phyloP scores from a whole-genome alignment of 805 yeast species.

The Torulaspora microellipsoides region DNA sequence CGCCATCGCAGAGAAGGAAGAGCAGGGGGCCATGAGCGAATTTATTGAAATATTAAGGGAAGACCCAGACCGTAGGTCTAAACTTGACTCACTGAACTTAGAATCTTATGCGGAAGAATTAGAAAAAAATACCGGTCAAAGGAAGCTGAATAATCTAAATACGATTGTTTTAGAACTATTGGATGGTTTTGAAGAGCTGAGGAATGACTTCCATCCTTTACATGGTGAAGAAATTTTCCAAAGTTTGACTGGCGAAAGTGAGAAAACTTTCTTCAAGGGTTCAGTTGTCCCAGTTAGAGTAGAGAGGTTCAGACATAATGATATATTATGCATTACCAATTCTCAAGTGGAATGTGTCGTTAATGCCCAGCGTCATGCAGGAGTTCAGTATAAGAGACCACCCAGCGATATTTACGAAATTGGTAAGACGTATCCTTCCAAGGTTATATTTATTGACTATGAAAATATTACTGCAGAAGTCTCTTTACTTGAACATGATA shows the following conservation, averaged over 20 bases:
- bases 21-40: slow-evolving; percentile 38
- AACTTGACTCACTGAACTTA: slow-evolving; percentile 80
- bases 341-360: slow-evolving; percentile 62
- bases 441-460: slow-evolving; percentile 64
- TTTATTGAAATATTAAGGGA: slow-evolving; percentile 49
- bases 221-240: slow-evolving; percentile 73
- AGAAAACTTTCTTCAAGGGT: slow-evolving; percentile 62
- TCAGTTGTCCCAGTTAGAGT: slow-evolving; percentile 75
- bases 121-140: slow-evolving; percentile 44
- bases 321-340: slow-evolving; percentile 44
- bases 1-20: slow-evolving; percentile 61
- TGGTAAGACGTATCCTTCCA: slow-evolving; percentile 87
- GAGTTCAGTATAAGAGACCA: slow-evolving; percentile 44
- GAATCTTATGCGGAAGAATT: slow-evolving; percentile 91
- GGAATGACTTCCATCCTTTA: slow-evolving; percentile 64
- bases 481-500: slow-evolving; percentile 62
- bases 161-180: slow-evolving; percentile 61
- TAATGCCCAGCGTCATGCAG: slow-evolving; percentile 43
- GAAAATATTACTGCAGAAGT: slow-evolving; percentile 70
- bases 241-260: slow-evolving; percentile 83
- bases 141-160: slow-evolving; percentile 33
- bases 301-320: slow-evolving; percentile 40
- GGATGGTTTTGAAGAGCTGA: slow-evolving; percentile 80
- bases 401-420: slow-evolving; percentile 43
- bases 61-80: slow-evolving; percentile 67